Percentiles rank a stretch among this genome's conserved stretches.
phyloP scores from a whole-genome alignment of 108 stramenopile species.

The Cyclotella sp. region DNA sequence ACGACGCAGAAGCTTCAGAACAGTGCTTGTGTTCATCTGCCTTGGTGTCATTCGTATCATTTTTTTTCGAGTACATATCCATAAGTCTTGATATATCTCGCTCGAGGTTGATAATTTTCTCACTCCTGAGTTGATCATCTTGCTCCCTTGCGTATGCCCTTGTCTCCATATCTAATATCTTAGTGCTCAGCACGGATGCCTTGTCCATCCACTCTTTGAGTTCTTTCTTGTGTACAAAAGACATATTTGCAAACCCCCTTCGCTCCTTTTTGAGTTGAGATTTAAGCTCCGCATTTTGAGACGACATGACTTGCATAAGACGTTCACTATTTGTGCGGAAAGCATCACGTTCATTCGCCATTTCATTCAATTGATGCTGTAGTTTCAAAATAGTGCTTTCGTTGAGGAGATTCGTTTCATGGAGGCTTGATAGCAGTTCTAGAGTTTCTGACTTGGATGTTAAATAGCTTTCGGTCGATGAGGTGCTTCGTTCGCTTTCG shows the following conservation, averaged over 20 bases:
- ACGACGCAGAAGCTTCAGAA: not conserved
- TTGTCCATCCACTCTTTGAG: conserved; percentile 26
- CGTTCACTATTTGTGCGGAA: conserved; percentile 28
- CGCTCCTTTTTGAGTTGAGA: conserved; percentile 22
- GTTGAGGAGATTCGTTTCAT: conserved; percentile 29
- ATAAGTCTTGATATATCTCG: not conserved
- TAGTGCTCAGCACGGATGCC: conserved; percentile 17
- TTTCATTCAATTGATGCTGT: conserved; percentile 13
- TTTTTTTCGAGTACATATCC: not conserved
- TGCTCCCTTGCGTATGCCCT: conserved; percentile 10
- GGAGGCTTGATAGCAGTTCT: conserved; percentile 17
- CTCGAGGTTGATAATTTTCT: conserved; percentile 10
- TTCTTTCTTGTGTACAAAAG: conserved; percentile 27
- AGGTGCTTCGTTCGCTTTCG: not conserved
- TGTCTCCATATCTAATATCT: conserved; percentile 18
- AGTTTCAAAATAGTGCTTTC: conserved; percentile 29
- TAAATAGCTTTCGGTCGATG: not conserved
- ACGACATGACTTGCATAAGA: conserved; percentile 18
- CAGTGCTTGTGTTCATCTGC: not conserved
- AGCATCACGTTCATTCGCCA: conserved; percentile 27
- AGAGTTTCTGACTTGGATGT: not conserved
- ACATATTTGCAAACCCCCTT: conserved; percentile 21
- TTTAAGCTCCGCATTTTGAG: conserved; percentile 25
- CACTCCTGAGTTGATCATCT: conserved; percentile 4
- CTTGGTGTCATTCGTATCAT: not conserved